Conservation (phyloP, 495 filamentous ascomycete species). For the Lasiosphaeria ovina region DNA sequence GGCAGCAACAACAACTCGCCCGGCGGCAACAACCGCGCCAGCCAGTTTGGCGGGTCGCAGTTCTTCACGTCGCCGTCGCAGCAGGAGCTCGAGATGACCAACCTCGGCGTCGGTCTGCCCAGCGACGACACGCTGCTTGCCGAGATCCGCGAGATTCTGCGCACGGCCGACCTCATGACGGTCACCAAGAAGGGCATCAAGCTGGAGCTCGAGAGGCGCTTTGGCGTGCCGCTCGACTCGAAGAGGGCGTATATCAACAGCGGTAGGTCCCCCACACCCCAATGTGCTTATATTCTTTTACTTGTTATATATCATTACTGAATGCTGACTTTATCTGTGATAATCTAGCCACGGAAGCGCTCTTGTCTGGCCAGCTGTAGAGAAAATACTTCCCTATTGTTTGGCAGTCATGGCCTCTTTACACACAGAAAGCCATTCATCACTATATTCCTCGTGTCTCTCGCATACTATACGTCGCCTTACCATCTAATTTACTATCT, state of each 20-base stretch:
- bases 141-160: conserved; percentile 91
- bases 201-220: conserved; percentile 83
- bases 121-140: conserved; percentile 85
- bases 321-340: neutral
- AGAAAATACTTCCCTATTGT: neutral
- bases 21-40: conserved; percentile 34
- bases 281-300: neutral
- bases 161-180: conserved; percentile 90
- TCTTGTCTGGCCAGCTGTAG: conserved; percentile 47
- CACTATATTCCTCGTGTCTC: neutral
- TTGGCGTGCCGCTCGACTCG: conserved; percentile 74
- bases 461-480: too few species aligned
- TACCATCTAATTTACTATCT: too few species aligned
- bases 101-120: conserved; percentile 61
- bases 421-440: neutral
- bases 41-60: conserved; percentile 50
- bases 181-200: conserved; percentile 99
- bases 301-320: neutral
- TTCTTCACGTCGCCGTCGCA: conserved; percentile 45
- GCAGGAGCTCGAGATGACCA: conserved; percentile 69
- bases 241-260: conserved; percentile 90
- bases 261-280: conserved; percentile 56
- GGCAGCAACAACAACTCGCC: conserved; percentile 4
- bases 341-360: conserved; percentile 47
- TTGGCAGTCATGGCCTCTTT: neutral